phyloP scores from a whole-genome alignment of 176 grass and related monocot species.

The Raddia guianensis region DNA sequence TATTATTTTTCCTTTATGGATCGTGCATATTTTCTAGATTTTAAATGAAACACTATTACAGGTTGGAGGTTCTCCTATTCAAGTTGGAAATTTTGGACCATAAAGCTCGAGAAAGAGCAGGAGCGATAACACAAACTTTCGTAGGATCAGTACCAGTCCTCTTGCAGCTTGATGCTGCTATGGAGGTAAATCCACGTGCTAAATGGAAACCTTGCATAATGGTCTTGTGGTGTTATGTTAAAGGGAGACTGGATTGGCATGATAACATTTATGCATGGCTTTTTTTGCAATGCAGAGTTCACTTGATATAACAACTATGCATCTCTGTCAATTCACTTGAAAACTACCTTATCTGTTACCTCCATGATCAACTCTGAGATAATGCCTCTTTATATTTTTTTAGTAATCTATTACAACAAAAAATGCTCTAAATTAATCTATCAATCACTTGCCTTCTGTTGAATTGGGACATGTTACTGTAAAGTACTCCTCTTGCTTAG shows the following conservation, averaged over 20 bases:
- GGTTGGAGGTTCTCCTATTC: slow-evolving; percentile 89
- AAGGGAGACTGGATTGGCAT: slow-evolving; percentile 13
- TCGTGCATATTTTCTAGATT: background rate
- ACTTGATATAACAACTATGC: slow-evolving; percentile 9
- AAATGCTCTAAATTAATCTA: slow-evolving; percentile 20
- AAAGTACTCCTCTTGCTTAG: background rate
- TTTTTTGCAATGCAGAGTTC: slow-evolving; percentile 26
- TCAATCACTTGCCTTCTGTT: background rate
- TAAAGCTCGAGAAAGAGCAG: slow-evolving; percentile 94
- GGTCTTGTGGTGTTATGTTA: slow-evolving; percentile 19
- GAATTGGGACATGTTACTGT: slow-evolving; percentile 8
- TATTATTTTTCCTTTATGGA: slow-evolving; percentile 15
- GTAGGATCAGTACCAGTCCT: slow-evolving; percentile 75
- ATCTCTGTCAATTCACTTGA: slow-evolving; percentile 1
- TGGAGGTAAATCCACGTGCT: slow-evolving; percentile 65
- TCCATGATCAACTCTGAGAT: slow-evolving; percentile 18
- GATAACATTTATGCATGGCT: background rate
- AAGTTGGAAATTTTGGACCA: slow-evolving; percentile 96
- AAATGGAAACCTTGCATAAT: slow-evolving; percentile 30
- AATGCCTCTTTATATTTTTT: background rate
- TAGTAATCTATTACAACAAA: slow-evolving; percentile 3
- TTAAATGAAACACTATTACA: slow-evolving; percentile 40
- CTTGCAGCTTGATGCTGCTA: slow-evolving; percentile 84
- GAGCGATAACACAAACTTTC: slow-evolving; percentile 76
- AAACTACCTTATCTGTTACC: background rate